These are phyloP conservation scores for Alternaria rosae DNA, from an alignment of 2,329 filamentous ascomycete species.

Conservation along the genomic window DNA sequence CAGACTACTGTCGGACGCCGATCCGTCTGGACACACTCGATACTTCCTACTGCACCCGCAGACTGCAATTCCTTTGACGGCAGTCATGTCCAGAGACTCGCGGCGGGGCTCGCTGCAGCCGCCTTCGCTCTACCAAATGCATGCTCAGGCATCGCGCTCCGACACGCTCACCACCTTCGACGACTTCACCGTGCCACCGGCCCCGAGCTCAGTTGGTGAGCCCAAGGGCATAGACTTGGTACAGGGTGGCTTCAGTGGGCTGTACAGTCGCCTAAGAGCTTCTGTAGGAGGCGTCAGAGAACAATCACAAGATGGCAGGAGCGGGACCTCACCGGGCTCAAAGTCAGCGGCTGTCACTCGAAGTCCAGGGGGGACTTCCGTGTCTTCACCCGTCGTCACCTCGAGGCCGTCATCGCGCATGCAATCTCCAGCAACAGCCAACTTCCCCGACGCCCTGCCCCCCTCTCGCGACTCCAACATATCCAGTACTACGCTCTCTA, in stretches of 20 bases:
- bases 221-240: constrained; percentile 77
- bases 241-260: constrained; percentile 84
- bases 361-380: constrained; percentile 39
- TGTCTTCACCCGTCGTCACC: constrained; percentile 47
- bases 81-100: constrained; percentile 39
- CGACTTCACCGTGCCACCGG: constrained; percentile 79
- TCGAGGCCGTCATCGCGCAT: constrained; percentile 47
- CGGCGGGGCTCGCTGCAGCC: constrained; percentile 30
- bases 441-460: constrained; percentile 46
- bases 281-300: constrained; percentile 77
- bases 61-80: background rate
- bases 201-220: constrained; percentile 66
- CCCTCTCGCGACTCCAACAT: constrained; percentile 46
- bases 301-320: constrained; percentile 38
- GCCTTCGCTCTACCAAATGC: constrained; percentile 77
- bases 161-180: constrained; percentile 91
- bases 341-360: constrained; percentile 19
- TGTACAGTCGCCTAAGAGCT: constrained; percentile 85
- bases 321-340: constrained; percentile 18
- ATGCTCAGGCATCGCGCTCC: constrained; percentile 85
- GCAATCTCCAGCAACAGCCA: constrained; percentile 49
- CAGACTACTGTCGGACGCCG: constrained; percentile 11
- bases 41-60: constrained; percentile 3
- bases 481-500: constrained; percentile 37
- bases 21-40: constrained; percentile 7